Base-by-base conservation (phyloP, 805 yeast genomes). In the Grigorovia transvaalensis region DNA sequence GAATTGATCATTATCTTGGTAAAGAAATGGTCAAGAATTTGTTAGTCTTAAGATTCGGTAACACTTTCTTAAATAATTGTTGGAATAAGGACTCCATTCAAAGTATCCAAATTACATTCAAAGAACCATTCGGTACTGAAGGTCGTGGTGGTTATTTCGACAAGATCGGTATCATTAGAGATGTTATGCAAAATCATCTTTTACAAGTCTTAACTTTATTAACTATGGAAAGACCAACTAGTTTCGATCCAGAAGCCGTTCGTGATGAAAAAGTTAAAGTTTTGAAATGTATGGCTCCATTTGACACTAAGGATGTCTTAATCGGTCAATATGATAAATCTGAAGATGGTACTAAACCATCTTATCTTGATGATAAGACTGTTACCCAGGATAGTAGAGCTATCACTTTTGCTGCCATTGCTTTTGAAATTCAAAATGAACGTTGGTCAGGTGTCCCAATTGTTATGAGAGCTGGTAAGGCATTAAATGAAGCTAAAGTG, bases 61-160 rank as follows among this genome's bases (percentile, higher is more conserved):
- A 93, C 72, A 83, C 84, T 65, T 80, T 91, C 69, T 75, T 93
- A 65, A 79, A 79, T 63, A 88, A 95, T n/a, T 79, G 85, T 51
- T 93, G 97, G 97, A 84, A 85, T 73, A 82, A 76, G 66, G 78
- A 85, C 57, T 84, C 79, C 69, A 81, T 93, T 64, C 76, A 81
- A 56, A 79, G 84, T 43, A 82, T 93, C 56, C 96, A 91, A 74
- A 82, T 93, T 59, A 79, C 91, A 13, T 91, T 93, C 77, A 93
- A 93, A 74, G 99, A 93, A 74, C 88, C 93, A n/a, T 93, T 93
- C 62, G 99, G 99, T 51, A 93, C 99, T 44, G 96, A 93, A 72
- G 99, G 99, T 52, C 82, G 99, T 67, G 99, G 99, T 60, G 99
- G 99, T 42, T 93, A 93, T 74, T 93, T 93, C 65, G 98, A 93